phyloP scores from a whole-genome alignment of 345 rosid genomes.

The Populus alba region DNA sequence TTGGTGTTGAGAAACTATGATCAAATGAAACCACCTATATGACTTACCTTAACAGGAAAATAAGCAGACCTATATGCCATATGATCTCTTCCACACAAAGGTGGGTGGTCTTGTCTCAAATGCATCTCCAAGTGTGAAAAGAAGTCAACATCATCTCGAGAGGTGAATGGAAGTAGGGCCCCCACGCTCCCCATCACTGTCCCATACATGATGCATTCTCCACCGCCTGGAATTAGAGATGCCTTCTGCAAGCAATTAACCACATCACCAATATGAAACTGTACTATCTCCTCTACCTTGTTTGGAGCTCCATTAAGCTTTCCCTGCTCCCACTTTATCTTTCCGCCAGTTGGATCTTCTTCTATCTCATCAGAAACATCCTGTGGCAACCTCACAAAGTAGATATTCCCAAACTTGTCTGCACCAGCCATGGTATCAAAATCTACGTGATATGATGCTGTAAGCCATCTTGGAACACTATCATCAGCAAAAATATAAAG shows the following conservation, averaged over 20 bases:
- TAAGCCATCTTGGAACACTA: slow-evolving; percentile 94
- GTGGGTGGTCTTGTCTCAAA: slow-evolving; percentile 96
- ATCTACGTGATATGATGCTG: slow-evolving; percentile 83
- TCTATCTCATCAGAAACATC: slow-evolving; percentile 96
- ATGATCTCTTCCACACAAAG: slow-evolving; percentile 83
- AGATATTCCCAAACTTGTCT: slow-evolving; percentile 89
- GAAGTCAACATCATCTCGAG: slow-evolving; percentile 94
- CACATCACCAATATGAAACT: slow-evolving; percentile 88
- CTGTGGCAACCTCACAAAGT: slow-evolving; percentile 83
- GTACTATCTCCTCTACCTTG: slow-evolving; percentile 93
- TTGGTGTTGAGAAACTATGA: background rate
- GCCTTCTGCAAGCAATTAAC: slow-evolving; percentile 85
- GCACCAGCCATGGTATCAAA: slow-evolving; percentile 97
- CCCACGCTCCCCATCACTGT: slow-evolving; percentile 96
- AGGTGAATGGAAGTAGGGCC: slow-evolving; percentile 85
- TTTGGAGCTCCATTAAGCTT: slow-evolving; percentile 95
- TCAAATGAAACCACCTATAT: background rate
- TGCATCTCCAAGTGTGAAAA: slow-evolving; percentile 98
- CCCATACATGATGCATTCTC: slow-evolving; percentile 83
- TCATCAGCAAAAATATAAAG: slow-evolving; percentile 94
- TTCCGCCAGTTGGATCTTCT: slow-evolving; percentile 97
- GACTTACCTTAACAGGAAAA: slow-evolving; percentile 85
- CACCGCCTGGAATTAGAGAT: slow-evolving; percentile 89
- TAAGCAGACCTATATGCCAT: slow-evolving; percentile 95
- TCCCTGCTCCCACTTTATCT: slow-evolving; percentile 99